Percentiles rank a stretch among this genome's conserved stretches.
Evolutionary conservation across 2,329 filamentous ascomycete genomes (phyloP).

Genomic region (Aureobasidium sp.): DNA sequence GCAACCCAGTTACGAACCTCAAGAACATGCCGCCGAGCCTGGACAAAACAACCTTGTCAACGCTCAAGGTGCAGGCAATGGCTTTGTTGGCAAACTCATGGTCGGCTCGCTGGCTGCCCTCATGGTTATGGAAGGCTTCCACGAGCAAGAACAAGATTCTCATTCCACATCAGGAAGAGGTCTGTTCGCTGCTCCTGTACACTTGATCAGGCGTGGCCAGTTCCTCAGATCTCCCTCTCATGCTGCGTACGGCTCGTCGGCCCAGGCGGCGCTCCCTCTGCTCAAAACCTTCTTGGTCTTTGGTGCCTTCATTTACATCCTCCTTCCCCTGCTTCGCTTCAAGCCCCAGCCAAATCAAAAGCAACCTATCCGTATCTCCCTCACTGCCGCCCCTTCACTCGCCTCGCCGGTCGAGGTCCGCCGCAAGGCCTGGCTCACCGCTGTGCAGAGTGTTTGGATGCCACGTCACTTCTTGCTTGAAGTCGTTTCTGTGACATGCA

Average conservation of each 20-base stretch:
- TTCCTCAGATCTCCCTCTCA: slow-evolving; percentile 3
- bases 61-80: slow-evolving; percentile 36
- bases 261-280: slow-evolving; percentile 32
- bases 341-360: slow-evolving; percentile 47
- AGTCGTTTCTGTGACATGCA: slow-evolving; percentile 67
- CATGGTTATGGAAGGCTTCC: slow-evolving; percentile 80
- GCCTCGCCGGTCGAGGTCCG: slow-evolving; percentile 78
- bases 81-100: slow-evolving; percentile 68
- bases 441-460: slow-evolving; percentile 86
- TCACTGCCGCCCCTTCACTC: slow-evolving; percentile 55
- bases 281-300: slow-evolving; percentile 44
- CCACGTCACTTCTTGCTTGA: slow-evolving; percentile 82
- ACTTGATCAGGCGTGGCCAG: slow-evolving; percentile 24
- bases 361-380: slow-evolving; percentile 27
- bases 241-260: slow-evolving; percentile 3
- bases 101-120: slow-evolving; percentile 83
- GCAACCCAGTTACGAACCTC: slow-evolving; percentile 24
- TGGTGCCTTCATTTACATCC: slow-evolving; percentile 46
- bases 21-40: slow-evolving; percentile 25
- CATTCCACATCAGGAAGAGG: slow-evolving; percentile 32
- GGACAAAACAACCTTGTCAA: slow-evolving; percentile 28
- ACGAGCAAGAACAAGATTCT: slow-evolving; percentile 52
- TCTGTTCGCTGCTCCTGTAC: slow-evolving; percentile 34
- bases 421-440: slow-evolving; percentile 83
- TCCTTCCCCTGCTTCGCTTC: slow-evolving; percentile 48